These are phyloP conservation scores for Terana coerulea DNA, from an alignment of 768 basidiomycete species.

Conservation along the genomic window DNA sequence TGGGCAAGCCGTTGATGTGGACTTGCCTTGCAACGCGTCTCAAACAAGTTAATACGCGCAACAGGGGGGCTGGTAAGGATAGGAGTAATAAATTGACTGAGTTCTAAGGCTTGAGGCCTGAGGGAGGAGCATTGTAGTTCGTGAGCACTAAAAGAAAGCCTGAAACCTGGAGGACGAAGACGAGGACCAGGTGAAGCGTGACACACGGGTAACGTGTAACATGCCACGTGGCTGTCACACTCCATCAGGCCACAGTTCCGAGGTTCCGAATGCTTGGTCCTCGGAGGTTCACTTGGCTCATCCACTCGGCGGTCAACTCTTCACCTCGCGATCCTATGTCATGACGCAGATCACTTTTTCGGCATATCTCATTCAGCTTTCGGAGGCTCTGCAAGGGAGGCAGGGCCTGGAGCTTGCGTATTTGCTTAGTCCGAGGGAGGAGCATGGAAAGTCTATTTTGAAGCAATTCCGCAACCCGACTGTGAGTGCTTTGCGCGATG, in stretches of 20 bases:
- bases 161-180: too few species aligned
- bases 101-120: too few species aligned
- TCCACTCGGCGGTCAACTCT: too few species aligned
- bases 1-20: too few species aligned
- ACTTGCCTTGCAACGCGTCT: too few species aligned
- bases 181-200: too few species aligned
- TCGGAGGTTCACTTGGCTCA: neutral
- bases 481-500: slow-evolving; percentile 28
- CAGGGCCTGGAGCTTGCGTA: slow-evolving; percentile 70
- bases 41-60: too few species aligned
- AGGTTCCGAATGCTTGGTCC: neutral
- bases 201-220: neutral
- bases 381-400: slow-evolving; percentile 55
- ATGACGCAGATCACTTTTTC: slow-evolving; percentile 43
- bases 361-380: slow-evolving; percentile 55
- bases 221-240: neutral
- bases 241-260: neutral
- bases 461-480: slow-evolving; percentile 64
- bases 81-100: too few species aligned
- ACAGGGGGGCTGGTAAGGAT: too few species aligned
- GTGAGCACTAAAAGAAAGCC: too few species aligned
- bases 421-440: slow-evolving; percentile 70
- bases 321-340: neutral
- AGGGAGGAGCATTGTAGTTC: too few species aligned
- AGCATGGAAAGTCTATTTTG: slow-evolving; percentile 71